phyloP scores from a whole-genome alignment of 495 filamentous ascomycete species.

The Neurospora sp. region DNA sequence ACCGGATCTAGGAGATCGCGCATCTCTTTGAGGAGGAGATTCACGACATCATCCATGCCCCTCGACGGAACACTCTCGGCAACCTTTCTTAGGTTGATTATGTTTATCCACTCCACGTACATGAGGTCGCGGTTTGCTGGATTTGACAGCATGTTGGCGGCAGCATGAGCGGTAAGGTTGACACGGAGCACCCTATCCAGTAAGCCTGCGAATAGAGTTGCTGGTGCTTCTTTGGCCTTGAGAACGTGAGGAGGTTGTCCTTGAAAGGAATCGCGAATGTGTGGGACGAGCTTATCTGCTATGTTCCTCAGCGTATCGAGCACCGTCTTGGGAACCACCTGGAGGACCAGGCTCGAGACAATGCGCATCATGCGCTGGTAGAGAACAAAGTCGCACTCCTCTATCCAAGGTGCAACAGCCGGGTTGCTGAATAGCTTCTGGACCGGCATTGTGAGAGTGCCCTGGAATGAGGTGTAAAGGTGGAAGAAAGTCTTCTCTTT shows the following conservation, averaged over 20 bases:
- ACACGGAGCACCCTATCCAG: slow-evolving; percentile 79
- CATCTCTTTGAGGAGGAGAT: slow-evolving; percentile 66
- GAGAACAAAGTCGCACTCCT: slow-evolving; percentile 87
- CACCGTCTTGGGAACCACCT: slow-evolving; percentile 78
- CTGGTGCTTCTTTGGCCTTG: slow-evolving; percentile 75
- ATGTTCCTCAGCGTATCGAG: slow-evolving; percentile 77
- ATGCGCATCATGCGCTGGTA: slow-evolving; percentile 94
- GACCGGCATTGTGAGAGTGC: slow-evolving; percentile 92
- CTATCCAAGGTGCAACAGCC: slow-evolving; percentile 81
- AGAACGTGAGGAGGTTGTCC: slow-evolving; percentile 74
- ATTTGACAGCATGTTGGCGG: slow-evolving; percentile 64
- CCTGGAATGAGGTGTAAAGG: slow-evolving; percentile 91
- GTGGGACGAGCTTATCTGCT: slow-evolving; percentile 62
- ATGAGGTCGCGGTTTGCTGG: slow-evolving; percentile 73
- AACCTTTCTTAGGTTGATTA: slow-evolving; percentile 62
- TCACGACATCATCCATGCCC: slow-evolving; percentile 57
- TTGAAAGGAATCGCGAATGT: slow-evolving; percentile 73
- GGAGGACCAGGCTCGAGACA: slow-evolving; percentile 70
- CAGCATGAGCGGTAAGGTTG: slow-evolving; percentile 81
- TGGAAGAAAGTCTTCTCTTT: slow-evolving; percentile 91
- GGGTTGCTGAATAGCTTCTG: slow-evolving; percentile 84
- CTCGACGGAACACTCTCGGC: slow-evolving; percentile 51
- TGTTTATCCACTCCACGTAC: slow-evolving; percentile 81
- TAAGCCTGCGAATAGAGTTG: slow-evolving; percentile 77
- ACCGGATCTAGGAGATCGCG: slow-evolving; percentile 59